Evolutionary conservation across 2,329 filamentous ascomycete genomes (phyloP).

Genomic region (Dothideomycetes sp.): DNA sequence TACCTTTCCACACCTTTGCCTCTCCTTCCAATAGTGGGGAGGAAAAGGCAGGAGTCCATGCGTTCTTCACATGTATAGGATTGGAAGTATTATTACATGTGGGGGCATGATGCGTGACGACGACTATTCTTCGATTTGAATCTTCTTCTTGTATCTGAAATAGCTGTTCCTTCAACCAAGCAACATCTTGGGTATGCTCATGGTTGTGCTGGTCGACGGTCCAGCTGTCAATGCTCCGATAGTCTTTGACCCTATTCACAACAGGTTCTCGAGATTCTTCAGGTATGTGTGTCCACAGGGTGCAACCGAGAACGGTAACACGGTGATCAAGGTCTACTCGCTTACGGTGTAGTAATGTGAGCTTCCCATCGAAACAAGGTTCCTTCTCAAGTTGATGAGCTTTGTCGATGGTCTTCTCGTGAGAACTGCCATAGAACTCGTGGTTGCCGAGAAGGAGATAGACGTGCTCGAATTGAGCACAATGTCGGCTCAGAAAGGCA

Average conservation of each 20-base stretch:
- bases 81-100: slow-evolving; percentile 33
- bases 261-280: slow-evolving; percentile 22
- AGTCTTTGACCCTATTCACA: slow-evolving; percentile 33
- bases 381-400: slow-evolving; percentile 30
- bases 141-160: not conserved
- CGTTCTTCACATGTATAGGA: slow-evolving; percentile 34
- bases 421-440: slow-evolving; percentile 39
- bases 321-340: slow-evolving; percentile 27
- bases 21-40: slow-evolving; percentile 30
- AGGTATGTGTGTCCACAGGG: slow-evolving; percentile 40
- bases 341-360: slow-evolving; percentile 29
- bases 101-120: slow-evolving; percentile 49
- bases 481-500: slow-evolving; percentile 31
- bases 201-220: slow-evolving; percentile 36
- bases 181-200: slow-evolving; percentile 33
- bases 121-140: slow-evolving; percentile 12
- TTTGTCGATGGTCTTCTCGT: slow-evolving; percentile 25
- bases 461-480: slow-evolving; percentile 30
- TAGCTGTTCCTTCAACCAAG: slow-evolving; percentile 38
- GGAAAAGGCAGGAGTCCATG: slow-evolving; percentile 38
- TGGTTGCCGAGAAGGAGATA: slow-evolving; percentile 44
- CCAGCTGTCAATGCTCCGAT: slow-evolving; percentile 41
- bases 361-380: slow-evolving; percentile 22
- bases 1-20: not conserved
- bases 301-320: slow-evolving; percentile 45